Conservation (phyloP, 345 rosid genomes). For the Sonneratia caseolaris region DNA sequence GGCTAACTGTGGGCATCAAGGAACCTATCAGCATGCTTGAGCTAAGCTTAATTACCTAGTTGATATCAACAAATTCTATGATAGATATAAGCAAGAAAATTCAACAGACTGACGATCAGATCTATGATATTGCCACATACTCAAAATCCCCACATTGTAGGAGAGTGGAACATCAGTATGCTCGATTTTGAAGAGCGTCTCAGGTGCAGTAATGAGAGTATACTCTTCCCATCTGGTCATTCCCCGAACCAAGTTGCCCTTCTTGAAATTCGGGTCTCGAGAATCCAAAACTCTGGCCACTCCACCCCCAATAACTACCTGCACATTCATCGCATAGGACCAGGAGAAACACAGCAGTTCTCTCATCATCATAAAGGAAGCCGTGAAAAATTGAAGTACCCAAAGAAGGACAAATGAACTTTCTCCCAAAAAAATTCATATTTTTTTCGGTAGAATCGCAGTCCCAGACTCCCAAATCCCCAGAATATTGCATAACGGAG, state of each 20-base stretch:
- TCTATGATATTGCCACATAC: conserved; percentile 13
- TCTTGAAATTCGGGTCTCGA: conserved; percentile 35
- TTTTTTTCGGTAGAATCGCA: too few relatives aligned
- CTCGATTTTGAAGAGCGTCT: conserved; percentile 32
- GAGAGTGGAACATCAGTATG: conserved; percentile 47
- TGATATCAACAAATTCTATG: not conserved
- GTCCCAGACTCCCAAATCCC: too few relatives aligned
- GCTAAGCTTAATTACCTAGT: not conserved
- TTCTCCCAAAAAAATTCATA: too few relatives aligned
- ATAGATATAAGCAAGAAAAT: not conserved
- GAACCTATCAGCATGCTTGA: not conserved
- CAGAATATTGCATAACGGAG: too few relatives aligned
- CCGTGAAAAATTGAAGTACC: not conserved
- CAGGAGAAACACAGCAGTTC: not conserved
- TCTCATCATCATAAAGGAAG: not conserved
- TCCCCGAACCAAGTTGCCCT: conserved; percentile 57
- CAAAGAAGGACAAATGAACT: not conserved
- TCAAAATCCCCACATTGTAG: conserved; percentile 56
- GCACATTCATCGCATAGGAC: conserved; percentile 6
- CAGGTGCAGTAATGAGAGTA: conserved; percentile 25
- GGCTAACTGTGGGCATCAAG: not conserved
- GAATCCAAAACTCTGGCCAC: conserved; percentile 52
- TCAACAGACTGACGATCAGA: not conserved
- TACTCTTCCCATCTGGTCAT: conserved; percentile 61
- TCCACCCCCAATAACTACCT: conserved; percentile 51